These are phyloP conservation scores for Penicillium arizonense DNA, from an alignment of 495 filamentous ascomycete genomes.

Conservation along the genomic window DNA sequence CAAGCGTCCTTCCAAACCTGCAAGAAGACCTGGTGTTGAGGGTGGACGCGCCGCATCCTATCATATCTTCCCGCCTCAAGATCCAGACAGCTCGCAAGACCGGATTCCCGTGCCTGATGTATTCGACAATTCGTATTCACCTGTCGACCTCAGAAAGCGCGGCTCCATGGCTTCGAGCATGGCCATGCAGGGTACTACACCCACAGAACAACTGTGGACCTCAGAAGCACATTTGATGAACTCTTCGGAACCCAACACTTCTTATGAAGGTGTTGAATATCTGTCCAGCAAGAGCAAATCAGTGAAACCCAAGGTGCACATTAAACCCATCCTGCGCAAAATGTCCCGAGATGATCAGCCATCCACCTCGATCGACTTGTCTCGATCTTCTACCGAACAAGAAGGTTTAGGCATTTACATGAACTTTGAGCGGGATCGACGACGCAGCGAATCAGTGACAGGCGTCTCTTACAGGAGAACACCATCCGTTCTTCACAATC, in stretches of 20 bases:
- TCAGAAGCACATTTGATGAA: slow-evolving; percentile 9
- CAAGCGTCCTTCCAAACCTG: slow-evolving; percentile 3
- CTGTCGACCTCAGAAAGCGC: slow-evolving; percentile 4
- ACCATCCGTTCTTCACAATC: slow-evolving; percentile 42
- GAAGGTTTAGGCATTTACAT: slow-evolving; percentile 55
- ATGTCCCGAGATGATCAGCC: slow-evolving; percentile 47
- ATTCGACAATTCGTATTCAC: slow-evolving; percentile 10
- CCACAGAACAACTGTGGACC: slow-evolving; percentile 13
- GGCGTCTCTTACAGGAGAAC: slow-evolving; percentile 29
- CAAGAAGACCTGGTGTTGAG: slow-evolving; percentile 3
- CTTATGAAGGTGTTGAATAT: slow-evolving; percentile 21
- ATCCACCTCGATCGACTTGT: slow-evolving; percentile 50
- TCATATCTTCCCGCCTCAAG: slow-evolving; percentile 7
- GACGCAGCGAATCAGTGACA: slow-evolving; percentile 29
- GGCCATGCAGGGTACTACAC: slow-evolving; percentile 7
- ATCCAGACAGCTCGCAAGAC: slow-evolving; percentile 11
- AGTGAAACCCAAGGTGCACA: slow-evolving; percentile 40
- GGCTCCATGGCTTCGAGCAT: slow-evolving; percentile 11
- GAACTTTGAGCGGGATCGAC: slow-evolving; percentile 41
- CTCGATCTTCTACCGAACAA: slow-evolving; percentile 54
- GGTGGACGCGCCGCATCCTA: slow-evolving; percentile 1
- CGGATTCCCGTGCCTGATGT: slow-evolving; percentile 18
- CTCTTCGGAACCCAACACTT: slow-evolving; percentile 7
- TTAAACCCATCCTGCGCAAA: slow-evolving; percentile 59
- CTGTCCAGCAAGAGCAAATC: slow-evolving; percentile 25